These are phyloP conservation scores for Narthecium ossifragum DNA, from an alignment of 106 monocot genomes.

Conservation along the genomic window DNA sequence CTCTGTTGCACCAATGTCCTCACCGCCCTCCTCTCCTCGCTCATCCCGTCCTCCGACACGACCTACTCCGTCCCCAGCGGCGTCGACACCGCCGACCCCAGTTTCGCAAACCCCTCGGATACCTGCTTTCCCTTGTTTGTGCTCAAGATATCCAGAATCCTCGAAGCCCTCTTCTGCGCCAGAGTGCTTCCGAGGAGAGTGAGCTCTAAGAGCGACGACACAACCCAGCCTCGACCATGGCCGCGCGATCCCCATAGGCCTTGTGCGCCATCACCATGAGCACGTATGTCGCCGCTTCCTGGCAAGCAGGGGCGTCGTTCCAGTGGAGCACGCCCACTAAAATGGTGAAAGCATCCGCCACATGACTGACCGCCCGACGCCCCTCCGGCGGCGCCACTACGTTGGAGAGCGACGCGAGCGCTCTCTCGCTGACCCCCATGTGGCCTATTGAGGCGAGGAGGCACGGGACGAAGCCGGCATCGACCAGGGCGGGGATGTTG, in stretches of 20 bases:
- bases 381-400: slow-evolving; percentile 45
- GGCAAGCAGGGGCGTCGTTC: slow-evolving; percentile 63
- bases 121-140: slow-evolving; percentile 57
- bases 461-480: slow-evolving; percentile 31
- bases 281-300: slow-evolving; percentile 75
- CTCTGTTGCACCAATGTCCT: slow-evolving; percentile 73
- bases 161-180: slow-evolving; percentile 80
- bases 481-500: slow-evolving; percentile 37
- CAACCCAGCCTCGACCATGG: slow-evolving; percentile 61
- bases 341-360: slow-evolving; percentile 26
- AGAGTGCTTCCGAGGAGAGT: slow-evolving; percentile 57
- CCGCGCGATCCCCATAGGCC: slow-evolving; percentile 17
- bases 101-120: slow-evolving; percentile 10
- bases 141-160: slow-evolving; percentile 52
- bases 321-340: slow-evolving; percentile 74
- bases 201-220: slow-evolving; percentile 63
- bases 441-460: slow-evolving; percentile 46
- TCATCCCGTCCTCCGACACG: slow-evolving; percentile 17
- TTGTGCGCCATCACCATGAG: slow-evolving; percentile 78
- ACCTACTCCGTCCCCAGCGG: slow-evolving; percentile 2
- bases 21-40: slow-evolving; percentile 60
- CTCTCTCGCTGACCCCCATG: slow-evolving; percentile 30
- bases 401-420: slow-evolving; percentile 57
- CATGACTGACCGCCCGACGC: slow-evolving; percentile 25
- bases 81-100: too few relatives aligned